Conservation (phyloP, 177 flowering plant genomes). For the Tripterygium wilfordii region DNA sequence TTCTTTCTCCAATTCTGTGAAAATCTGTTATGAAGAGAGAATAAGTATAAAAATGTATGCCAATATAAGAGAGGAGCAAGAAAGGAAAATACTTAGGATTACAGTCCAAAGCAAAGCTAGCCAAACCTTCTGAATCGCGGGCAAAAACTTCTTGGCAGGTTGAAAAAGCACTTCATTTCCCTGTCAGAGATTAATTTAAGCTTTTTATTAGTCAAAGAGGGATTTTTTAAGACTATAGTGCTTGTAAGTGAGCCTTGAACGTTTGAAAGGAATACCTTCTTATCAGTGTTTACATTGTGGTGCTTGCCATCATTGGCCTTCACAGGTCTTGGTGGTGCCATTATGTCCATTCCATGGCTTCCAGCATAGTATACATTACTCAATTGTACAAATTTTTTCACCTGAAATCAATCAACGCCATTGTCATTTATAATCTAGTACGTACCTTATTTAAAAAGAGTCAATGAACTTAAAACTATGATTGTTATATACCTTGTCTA, state of each 20-base stretch:
- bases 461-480: no score
- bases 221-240: no score
- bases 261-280: constrained; percentile 43
- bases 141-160: constrained; percentile 73
- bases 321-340: constrained; percentile 33
- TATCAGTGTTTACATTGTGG: constrained; percentile 25
- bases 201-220: not conserved
- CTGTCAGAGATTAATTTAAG: constrained; percentile 14
- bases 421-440: no score
- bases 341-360: constrained; percentile 78
- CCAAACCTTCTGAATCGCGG: constrained; percentile 59
- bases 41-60: not conserved
- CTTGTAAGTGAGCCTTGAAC: no score
- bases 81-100: no score
- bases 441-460: no score
- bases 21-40: constrained; percentile 25
- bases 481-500: constrained; percentile 43
- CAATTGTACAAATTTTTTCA: constrained; percentile 47
- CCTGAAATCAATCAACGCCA: no score
- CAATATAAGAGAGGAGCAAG: no score
- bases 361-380: constrained; percentile 58
- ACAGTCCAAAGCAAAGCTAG: not conserved
- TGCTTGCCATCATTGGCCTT: constrained; percentile 19
- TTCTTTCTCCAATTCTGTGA: constrained; percentile 20
- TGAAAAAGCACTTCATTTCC: constrained; percentile 56